Conservation (phyloP, 2,329 filamentous ascomycete species). For the Triangularia verruculosa region DNA sequence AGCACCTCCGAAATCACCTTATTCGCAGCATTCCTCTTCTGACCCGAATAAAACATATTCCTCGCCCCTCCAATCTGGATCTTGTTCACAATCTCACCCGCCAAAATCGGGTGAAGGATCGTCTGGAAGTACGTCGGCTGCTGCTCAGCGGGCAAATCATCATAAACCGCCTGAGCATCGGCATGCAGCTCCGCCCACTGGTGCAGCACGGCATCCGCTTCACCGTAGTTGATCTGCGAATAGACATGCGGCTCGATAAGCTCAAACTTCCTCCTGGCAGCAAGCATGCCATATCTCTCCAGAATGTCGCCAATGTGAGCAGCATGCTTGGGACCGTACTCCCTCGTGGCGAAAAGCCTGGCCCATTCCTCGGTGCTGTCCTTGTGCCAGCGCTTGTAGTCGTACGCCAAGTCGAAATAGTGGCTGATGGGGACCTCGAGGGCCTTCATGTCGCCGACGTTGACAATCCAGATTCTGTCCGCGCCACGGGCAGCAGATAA, state of each 20-base stretch:
- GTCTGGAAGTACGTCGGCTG: conserved; percentile 62
- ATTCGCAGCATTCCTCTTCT: conserved; percentile 56
- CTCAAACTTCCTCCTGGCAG: conserved; percentile 60
- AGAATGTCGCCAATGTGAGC: conserved; percentile 50
- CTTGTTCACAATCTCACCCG: conserved; percentile 54
- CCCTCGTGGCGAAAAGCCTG: conserved; percentile 48
- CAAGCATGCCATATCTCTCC: conserved; percentile 53
- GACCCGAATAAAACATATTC: conserved; percentile 52
- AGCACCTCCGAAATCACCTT: conserved; percentile 50
- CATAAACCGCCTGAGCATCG: conserved; percentile 55
- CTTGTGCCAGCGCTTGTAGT: conserved; percentile 55
- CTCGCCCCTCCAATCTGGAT: conserved; percentile 49
- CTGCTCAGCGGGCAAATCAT: conserved; percentile 46
- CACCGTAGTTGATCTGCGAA: conserved; percentile 61
- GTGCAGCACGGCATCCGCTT: conserved; percentile 56
- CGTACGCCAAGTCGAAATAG: conserved; percentile 66
- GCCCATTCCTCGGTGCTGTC: conserved; percentile 57
- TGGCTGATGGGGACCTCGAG: conserved; percentile 64
- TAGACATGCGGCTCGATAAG: conserved; percentile 57
- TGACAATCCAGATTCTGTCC: conserved; percentile 63
- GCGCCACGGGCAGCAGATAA: conserved; percentile 58
- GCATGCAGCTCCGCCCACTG: conserved; percentile 53
- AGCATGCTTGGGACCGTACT: conserved; percentile 50
- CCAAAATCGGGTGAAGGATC: conserved; percentile 58
- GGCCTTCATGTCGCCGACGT: conserved; percentile 65